Percentiles rank a stretch among this genome's conserved stretches.
phyloP scores from a whole-genome alignment of 1,284 basidiomycete genomes.

The Rhodotorula sp. region DNA sequence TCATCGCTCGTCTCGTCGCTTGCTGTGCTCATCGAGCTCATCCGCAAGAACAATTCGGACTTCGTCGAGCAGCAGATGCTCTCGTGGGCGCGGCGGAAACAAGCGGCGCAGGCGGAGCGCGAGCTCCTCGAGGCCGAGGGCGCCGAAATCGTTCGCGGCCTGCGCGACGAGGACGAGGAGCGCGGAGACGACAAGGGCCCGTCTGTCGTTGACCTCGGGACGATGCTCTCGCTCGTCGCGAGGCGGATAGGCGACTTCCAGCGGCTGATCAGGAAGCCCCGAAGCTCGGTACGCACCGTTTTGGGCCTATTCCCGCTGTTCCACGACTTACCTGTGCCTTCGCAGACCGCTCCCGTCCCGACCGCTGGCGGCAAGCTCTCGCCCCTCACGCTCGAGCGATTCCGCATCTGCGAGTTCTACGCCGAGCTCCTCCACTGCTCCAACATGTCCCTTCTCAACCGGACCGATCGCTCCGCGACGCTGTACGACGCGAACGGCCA shows the following conservation, averaged over 20 bases:
- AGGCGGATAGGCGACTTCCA: constrained; percentile 73
- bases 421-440: constrained; percentile 97
- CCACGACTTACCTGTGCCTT: background rate
- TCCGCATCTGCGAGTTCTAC: constrained; percentile 95
- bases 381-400: constrained; percentile 91
- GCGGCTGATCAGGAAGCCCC: constrained; percentile 67
- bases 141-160: constrained; percentile 58
- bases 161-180: constrained; percentile 57
- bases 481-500: constrained; percentile 35
- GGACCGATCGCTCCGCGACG: constrained; percentile 51
- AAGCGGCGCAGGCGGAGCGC: constrained; percentile 46
- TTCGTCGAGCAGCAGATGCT: constrained; percentile 84
- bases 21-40: constrained; percentile 90
- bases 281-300: constrained; percentile 65
- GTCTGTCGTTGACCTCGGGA: constrained; percentile 86
- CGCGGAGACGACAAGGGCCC: constrained; percentile 63
- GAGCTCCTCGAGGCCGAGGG: constrained; percentile 60
- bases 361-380: constrained; percentile 59
- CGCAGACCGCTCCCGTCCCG: constrained; percentile 47
- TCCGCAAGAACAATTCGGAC: constrained; percentile 98
- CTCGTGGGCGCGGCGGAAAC: constrained; percentile 46
- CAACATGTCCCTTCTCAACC: constrained; percentile 95
- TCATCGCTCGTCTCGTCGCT: constrained; percentile 88
- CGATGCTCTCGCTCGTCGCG: constrained; percentile 75
- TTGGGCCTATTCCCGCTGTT: constrained; percentile 18